Percentiles rank a stretch among this genome's conserved stretches.
These are phyloP conservation scores for Penicillium flavigenum DNA, from an alignment of 495 filamentous ascomycete species.

Conservation along the genomic window DNA sequence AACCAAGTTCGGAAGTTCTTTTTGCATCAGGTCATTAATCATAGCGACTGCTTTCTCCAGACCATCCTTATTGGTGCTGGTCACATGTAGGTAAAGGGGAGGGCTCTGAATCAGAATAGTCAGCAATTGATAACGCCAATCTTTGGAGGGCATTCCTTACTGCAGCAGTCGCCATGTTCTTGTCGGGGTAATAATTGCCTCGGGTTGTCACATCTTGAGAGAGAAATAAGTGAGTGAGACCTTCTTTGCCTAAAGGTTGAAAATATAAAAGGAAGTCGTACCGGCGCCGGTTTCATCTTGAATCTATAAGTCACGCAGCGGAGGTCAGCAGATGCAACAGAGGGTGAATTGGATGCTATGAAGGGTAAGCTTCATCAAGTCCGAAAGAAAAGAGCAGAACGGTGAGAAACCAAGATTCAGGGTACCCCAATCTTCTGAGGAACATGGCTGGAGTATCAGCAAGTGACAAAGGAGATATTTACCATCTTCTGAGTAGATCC, in stretches of 20 bases:
- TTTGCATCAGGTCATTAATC: conserved; percentile 93
- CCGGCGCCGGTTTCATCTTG: conserved; percentile 99
- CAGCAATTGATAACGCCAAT: conserved; percentile 6
- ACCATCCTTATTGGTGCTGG: conserved; percentile 87
- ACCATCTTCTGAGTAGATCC: conserved; percentile 99
- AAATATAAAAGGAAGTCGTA: conserved; percentile 68
- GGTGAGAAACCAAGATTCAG: conserved; percentile 32
- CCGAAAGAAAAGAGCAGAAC: conserved; percentile 47
- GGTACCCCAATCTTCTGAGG: conserved; percentile 6
- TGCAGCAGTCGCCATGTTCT: conserved; percentile 89
- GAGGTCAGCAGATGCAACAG: conserved; percentile 98
- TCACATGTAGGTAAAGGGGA: conserved; percentile 91
- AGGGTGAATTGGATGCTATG: conserved; percentile 70
- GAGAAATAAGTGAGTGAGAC: conserved; percentile 53
- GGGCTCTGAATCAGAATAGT: conserved; percentile 62
- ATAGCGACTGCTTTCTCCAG: conserved; percentile 81
- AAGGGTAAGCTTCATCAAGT: conserved; percentile 81
- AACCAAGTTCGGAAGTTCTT: conserved; percentile 91
- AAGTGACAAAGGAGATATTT: conserved; percentile 74
- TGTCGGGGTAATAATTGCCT: conserved; percentile 94
- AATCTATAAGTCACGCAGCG: conserved; percentile 91
- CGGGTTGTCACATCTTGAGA: conserved; percentile 96
- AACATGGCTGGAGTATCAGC: conserved; percentile 74
- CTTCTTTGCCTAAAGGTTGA: conserved; percentile 47
- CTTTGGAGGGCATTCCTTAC: conserved; percentile 53